Conservation (phyloP, 2,329 filamentous ascomycete genomes). For the Dissoconium aciculare region DNA sequence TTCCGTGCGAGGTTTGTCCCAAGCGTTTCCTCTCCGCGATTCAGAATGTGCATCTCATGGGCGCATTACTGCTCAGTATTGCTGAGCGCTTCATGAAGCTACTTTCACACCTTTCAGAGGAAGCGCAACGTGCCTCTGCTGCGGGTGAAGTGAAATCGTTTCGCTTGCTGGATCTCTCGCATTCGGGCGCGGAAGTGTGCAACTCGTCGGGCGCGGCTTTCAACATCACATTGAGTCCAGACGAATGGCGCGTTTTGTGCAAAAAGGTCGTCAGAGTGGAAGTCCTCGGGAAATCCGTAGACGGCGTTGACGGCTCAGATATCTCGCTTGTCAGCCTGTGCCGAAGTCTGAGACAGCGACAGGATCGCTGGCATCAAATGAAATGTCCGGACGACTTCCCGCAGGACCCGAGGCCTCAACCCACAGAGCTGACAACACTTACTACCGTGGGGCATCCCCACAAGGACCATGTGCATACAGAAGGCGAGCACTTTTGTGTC, state of each 20-base stretch:
- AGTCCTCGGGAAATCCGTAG: constrained; percentile 25
- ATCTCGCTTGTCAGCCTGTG: too few relatives aligned
- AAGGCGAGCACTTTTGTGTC: constrained; percentile 21
- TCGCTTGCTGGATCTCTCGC: constrained; percentile 31
- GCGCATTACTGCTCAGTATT: constrained; percentile 28
- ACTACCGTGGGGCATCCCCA: too few relatives aligned
- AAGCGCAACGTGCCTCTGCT: constrained; percentile 22
- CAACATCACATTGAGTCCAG: constrained; percentile 28
- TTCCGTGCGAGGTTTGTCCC: constrained; percentile 31
- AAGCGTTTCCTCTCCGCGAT: constrained; percentile 27
- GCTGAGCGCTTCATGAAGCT: constrained; percentile 29
- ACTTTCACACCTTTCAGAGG: constrained; percentile 27
- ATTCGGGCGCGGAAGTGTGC: constrained; percentile 30
- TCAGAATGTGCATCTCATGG: constrained; percentile 32
- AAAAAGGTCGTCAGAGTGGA: constrained; percentile 33
- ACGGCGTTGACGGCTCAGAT: constrained; percentile 16
- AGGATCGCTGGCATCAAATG: constrained; percentile 28
- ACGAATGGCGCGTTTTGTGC: constrained; percentile 30
- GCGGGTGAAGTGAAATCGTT: constrained; percentile 27
- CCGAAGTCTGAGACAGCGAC: constrained; percentile 31
- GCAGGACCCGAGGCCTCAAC: constrained; percentile 6
- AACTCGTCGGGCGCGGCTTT: constrained; percentile 33
- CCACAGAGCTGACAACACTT: constrained; percentile 7
- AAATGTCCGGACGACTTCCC: constrained; percentile 14
- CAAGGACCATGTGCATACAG: too few relatives aligned